Conservation (phyloP, 2,329 filamentous ascomycete genomes). For the Laburnicola sp. region DNA sequence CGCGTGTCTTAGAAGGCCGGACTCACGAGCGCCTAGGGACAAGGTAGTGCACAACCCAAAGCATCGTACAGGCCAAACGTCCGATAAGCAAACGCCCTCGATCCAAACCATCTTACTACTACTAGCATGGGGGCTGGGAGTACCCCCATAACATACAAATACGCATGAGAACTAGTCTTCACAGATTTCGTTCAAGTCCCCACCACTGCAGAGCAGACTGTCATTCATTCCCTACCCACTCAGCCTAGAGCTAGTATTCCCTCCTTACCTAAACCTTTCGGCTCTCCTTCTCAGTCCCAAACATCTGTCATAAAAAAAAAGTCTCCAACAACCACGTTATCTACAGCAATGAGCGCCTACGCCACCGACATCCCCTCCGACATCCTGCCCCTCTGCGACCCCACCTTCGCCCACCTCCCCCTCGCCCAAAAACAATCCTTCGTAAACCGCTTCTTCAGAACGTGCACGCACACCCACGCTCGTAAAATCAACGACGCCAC, state of each 20-base stretch:
- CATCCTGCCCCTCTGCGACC: conserved; percentile 1
- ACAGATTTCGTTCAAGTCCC: neutral
- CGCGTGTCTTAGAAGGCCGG: neutral
- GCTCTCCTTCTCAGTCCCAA: too few relatives aligned
- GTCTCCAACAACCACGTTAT: neutral
- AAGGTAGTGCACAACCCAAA: conserved; percentile 4
- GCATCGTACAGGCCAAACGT: conserved; percentile 1
- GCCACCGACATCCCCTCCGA: conserved; percentile 5
- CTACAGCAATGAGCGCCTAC: conserved; percentile 1
- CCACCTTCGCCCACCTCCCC: neutral
- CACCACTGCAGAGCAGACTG: conserved; percentile 1
- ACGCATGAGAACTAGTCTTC: neutral
- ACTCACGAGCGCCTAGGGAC: neutral
- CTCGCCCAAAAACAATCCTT: conserved; percentile 5
- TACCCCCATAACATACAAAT: neutral
- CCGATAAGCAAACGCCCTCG: neutral
- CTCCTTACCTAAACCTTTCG: too few relatives aligned
- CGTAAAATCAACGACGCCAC: neutral
- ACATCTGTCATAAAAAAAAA: too few relatives aligned
- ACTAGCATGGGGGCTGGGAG: neutral
- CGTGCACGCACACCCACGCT: too few relatives aligned
- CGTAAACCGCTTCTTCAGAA: conserved; percentile 3
- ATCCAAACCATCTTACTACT: neutral
- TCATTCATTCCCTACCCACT: conserved; percentile 1
- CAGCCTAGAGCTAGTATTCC: neutral